phyloP scores from a whole-genome alignment of 78 protist genomes.

The Acrasis kona region DNA sequence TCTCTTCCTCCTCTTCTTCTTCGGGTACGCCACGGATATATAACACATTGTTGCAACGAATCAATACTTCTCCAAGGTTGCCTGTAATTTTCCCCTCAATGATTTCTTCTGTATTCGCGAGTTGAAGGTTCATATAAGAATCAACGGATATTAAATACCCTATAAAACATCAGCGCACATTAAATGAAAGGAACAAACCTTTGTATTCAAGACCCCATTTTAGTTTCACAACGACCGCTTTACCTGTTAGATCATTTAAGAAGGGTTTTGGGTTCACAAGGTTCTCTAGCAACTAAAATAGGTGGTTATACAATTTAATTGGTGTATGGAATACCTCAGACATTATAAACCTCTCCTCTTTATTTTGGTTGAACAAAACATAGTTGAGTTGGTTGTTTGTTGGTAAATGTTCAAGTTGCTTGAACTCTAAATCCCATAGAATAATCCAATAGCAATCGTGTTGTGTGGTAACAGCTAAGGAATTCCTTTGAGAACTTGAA shows the following conservation, averaged over 20 bases:
- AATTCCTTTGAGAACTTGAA: no score
- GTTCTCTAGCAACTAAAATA: no score
- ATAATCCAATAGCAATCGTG: no score
- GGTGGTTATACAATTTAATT: no score
- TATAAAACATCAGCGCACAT: constrained; percentile 73
- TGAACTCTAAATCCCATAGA: no score
- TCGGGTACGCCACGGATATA: constrained; percentile 29
- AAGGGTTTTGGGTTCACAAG: constrained; percentile 84
- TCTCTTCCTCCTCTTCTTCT: constrained; percentile 16
- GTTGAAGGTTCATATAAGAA: background rate
- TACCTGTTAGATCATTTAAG: constrained; percentile 45
- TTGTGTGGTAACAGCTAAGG: no score
- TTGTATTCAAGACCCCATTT: constrained; percentile 91
- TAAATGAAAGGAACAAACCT: constrained; percentile 51
- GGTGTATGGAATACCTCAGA: no score
- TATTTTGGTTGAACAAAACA: no score
- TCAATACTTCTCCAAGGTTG: constrained; percentile 58
- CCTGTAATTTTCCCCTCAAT: constrained; percentile 49
- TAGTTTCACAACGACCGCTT: constrained; percentile 55
- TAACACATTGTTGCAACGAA: constrained; percentile 63
- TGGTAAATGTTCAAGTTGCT: no score
- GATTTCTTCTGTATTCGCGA: constrained; percentile 44
- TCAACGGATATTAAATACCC: background rate
- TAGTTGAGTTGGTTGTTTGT: no score
- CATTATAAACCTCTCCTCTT: no score